phyloP scores from a whole-genome alignment of 228 moss, liverwort and hornwort genomes.

The Sphagnum fallax region DNA sequence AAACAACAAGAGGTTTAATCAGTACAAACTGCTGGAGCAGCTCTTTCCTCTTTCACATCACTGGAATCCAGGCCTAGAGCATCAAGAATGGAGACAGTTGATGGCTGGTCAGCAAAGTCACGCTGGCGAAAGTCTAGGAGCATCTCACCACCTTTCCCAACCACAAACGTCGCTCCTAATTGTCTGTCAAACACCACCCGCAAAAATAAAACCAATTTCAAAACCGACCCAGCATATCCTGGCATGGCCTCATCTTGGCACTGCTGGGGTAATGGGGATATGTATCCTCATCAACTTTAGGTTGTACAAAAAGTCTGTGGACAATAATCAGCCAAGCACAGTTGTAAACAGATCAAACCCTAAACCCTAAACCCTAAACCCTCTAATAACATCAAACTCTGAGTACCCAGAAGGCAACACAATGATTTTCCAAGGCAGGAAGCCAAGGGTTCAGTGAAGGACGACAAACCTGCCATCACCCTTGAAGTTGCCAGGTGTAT shows the following conservation, averaged over 20 bases:
- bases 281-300: not conserved
- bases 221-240: not conserved
- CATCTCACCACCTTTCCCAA: slow-evolving; percentile 68
- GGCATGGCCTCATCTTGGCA: not conserved
- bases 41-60: not conserved
- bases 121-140: slow-evolving; percentile 70
- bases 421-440: not conserved
- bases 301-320: not conserved
- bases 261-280: too few relatives aligned
- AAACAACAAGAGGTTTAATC: too few relatives aligned
- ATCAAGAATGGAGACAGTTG: slow-evolving; percentile 53
- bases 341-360: not conserved
- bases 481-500: slow-evolving; percentile 65
- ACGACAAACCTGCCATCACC: slow-evolving; percentile 74
- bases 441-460: not conserved
- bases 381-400: too few relatives aligned
- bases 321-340: not conserved
- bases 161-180: slow-evolving; percentile 84
- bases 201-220: not conserved
- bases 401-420: too few relatives aligned
- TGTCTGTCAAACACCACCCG: slow-evolving; percentile 34
- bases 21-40: too few relatives aligned
- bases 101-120: slow-evolving; percentile 75
- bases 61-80: slow-evolving; percentile 57
- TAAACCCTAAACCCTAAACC: too few relatives aligned